Evolutionary conservation across 139 green algal genomes (phyloP), one percentile per base, ranked within the genome.

Genomic region (Haematococcus lacustris): DNA sequence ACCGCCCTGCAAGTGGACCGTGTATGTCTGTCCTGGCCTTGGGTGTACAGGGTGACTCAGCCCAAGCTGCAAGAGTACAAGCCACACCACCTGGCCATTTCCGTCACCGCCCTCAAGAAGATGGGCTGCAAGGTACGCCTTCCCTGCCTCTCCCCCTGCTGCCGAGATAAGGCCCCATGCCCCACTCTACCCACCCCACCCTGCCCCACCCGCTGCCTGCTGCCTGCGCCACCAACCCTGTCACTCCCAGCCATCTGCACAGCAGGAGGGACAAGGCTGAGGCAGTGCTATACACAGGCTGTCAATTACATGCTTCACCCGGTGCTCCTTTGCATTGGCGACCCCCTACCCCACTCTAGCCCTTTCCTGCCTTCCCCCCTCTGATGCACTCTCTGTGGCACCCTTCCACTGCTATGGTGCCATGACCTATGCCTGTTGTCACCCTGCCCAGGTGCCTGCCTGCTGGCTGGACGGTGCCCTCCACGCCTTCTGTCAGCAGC

Each of bases 381-480:
- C n/a, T n/a, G n/a, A n/a, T n/a, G n/a, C n/a, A n/a, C n/a, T n/a
- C n/a, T n/a, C n/a, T n/a, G n/a, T n/a, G n/a, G n/a, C n/a, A n/a
- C n/a, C n/a, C n/a, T n/a, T n/a, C n/a, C n/a, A n/a, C n/a, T n/a
- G n/a, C n/a, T n/a, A n/a, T n/a, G n/a, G n/a, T n/a, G n/a, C n/a
- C n/a, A n/a, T n/a, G n/a, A n/a, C n/a, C n/a, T n/a, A n/a, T n/a
- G n/a, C n/a, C n/a, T n/a, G n/a, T n/a, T n/a, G n/a, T n/a, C n/a
- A n/a, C n/a, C n/a, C n/a, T n/a, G n/a, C n/a, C n/a, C 59, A 65
- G 23, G 77, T 74, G 17, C 77, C 77, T 38, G 26, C 50, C 1
- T 34, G 47, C 17, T 83, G 78, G 78, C 73, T 83, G 32, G 73
- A 73, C 3, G 43, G n/a, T 3, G 70, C 73, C 21, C 70, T 83